Percentiles rank a stretch among this genome's conserved stretches.
phyloP scores from a whole-genome alignment of 108 stramenopile genomes.

The Seminavis robusta region DNA sequence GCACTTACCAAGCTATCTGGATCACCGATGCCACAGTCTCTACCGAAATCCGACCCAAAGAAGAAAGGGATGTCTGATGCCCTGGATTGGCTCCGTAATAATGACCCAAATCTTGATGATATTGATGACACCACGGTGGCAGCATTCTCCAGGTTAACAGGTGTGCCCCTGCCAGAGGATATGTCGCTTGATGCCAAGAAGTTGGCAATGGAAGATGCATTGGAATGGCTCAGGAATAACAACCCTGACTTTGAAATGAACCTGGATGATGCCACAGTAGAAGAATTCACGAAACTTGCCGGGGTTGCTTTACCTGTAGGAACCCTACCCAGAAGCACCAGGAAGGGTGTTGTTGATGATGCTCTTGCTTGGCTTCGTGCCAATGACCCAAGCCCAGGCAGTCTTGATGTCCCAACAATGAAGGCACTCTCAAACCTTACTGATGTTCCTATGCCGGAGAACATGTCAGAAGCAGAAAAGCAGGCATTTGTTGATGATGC shows the following conservation, averaged over 20 bases:
- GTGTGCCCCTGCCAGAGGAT: constrained; percentile 2
- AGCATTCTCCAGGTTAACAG: constrained; percentile 1
- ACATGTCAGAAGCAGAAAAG: constrained; percentile 15
- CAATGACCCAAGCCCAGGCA: constrained; percentile 28
- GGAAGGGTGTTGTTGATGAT: not conserved
- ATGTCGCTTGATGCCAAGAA: constrained; percentile 11
- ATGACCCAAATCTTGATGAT: not conserved
- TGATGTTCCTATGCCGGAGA: not conserved
- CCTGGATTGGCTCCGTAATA: constrained; percentile 26
- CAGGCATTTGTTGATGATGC: constrained; percentile 16
- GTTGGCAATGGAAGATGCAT: constrained; percentile 4
- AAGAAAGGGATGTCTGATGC: constrained; percentile 8
- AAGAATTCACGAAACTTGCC: constrained; percentile 1
- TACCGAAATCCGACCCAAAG: not conserved
- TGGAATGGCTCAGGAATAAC: constrained; percentile 22
- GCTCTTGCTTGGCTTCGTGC: constrained; percentile 35
- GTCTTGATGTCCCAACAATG: constrained; percentile 4
- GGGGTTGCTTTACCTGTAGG: constrained; percentile 6
- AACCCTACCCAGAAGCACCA: not conserved
- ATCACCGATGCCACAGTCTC: constrained; percentile 6
- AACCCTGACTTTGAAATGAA: not conserved
- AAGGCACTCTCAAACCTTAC: not conserved
- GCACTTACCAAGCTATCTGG: not conserved
- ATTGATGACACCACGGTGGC: constrained; percentile 22
- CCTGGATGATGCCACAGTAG: constrained; percentile 5